Evolutionary conservation across 768 basidiomycete species (phyloP), one percentile per base, ranked within the genome.

Genomic region (Ramaria sp.): DNA sequence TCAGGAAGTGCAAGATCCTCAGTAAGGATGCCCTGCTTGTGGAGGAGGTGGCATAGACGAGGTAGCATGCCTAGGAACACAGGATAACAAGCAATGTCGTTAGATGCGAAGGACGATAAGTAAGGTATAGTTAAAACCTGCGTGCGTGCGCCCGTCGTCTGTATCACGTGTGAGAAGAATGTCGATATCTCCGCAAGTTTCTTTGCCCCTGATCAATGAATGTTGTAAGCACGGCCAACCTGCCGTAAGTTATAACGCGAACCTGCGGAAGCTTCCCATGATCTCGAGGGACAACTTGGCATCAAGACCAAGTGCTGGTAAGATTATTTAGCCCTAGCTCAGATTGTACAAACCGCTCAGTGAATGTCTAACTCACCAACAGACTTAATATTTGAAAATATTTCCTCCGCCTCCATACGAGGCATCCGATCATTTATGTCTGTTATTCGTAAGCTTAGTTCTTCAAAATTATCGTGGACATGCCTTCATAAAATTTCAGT

Each of bases 221-320:
- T 58, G 57, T 13, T 19, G 46, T 51, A 54, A 37, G 17, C 51
- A 24, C 6, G 31, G 12, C 31, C 34, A 27, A 37, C 20, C 20
- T 13, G 22, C 31, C 19, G 57, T 50, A n/a, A 42, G 22, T 7
- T 42, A 59, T 6, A 51, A 43, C 19, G 60, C 63, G 51, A 61
- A 80, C 86, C 89, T 76, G 63, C 93, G 72, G 67, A 85, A 97
- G 61, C 89, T 91, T 1, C 93, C 94, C 93, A 95, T 94, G 49
- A 94, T 84, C 51, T 92, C 83, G 10, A 96, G 70, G 63, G 79
- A 82, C 24, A 94, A 65, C 53, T 79, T 78, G 5, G 79, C 70
- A 64, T 94, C 92, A 33, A 95, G 75, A 1, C 68, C 70, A 10
- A 87, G 74, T 2, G 89, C 91, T 91, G 59, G n/a, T 4, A 50